Conservation (phyloP, 2,329 filamentous ascomycete species). For the Colletotrichum melonis region DNA sequence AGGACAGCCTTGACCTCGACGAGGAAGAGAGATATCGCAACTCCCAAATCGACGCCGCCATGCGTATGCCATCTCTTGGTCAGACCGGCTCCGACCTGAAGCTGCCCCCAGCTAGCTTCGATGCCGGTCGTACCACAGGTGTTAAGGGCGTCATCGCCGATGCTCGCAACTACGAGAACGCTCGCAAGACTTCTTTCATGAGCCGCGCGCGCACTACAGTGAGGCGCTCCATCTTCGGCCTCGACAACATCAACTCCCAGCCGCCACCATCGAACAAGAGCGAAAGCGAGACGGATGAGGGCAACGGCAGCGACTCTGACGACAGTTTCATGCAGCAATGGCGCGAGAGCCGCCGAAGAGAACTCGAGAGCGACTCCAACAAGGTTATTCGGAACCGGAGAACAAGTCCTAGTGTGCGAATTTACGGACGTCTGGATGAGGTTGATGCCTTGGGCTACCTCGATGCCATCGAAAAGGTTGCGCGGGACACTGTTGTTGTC, state of each 20-base stretch:
- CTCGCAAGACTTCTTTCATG: conserved; percentile 67
- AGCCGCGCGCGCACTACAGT: conserved; percentile 61
- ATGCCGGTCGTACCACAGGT: conserved; percentile 78
- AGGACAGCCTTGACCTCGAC: conserved; percentile 59
- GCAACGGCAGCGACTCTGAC: conserved; percentile 68
- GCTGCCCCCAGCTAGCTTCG: conserved; percentile 72
- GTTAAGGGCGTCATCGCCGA: conserved; percentile 91
- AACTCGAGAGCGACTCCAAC: conserved; percentile 75
- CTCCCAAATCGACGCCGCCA: conserved; percentile 70
- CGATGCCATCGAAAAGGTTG: conserved; percentile 94
- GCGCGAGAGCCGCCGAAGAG: conserved; percentile 82
- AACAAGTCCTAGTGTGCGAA: conserved; percentile 80
- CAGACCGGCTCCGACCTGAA: conserved; percentile 62
- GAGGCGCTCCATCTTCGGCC: conserved; percentile 66
- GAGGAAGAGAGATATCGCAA: conserved; percentile 66
- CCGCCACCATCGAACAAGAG: conserved; percentile 48
- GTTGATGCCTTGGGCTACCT: conserved; percentile 94
- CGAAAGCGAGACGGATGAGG: conserved; percentile 58
- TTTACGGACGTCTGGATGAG: conserved; percentile 82
- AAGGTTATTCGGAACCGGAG: conserved; percentile 70
- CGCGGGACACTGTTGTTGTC: conserved; percentile 83
- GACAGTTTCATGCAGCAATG: conserved; percentile 86
- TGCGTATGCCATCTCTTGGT: conserved; percentile 70
- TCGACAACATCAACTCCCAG: conserved; percentile 43
- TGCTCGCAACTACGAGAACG: conserved; percentile 80